Conservation (phyloP, 2,329 filamentous ascomycete genomes). For the Fusarium brachygibbosum region DNA sequence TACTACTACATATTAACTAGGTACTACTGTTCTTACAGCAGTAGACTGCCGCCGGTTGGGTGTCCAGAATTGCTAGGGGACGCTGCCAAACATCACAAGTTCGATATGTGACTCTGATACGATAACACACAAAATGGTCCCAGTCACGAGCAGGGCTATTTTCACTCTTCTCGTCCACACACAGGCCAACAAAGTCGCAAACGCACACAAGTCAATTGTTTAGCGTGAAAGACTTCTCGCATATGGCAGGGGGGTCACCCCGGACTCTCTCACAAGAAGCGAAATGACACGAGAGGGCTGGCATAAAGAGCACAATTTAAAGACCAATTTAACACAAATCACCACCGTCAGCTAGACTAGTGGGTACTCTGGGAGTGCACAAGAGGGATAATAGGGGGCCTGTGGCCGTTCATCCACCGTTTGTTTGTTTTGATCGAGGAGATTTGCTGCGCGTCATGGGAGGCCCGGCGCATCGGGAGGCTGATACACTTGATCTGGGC, state of each 20-base stretch:
- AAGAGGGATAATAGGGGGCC: slow-evolving; percentile 23
- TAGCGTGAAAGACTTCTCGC: slow-evolving; percentile 34
- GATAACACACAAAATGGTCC: slow-evolving; percentile 1
- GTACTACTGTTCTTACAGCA: not conserved
- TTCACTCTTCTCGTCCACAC: slow-evolving; percentile 20
- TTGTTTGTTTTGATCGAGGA: slow-evolving; percentile 53
- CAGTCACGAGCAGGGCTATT: slow-evolving; percentile 33
- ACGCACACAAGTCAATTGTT: slow-evolving; percentile 26
- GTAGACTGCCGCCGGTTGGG: not conserved
- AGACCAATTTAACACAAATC: slow-evolving; percentile 42
- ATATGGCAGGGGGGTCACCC: slow-evolving; percentile 43
- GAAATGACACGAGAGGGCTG: slow-evolving; percentile 50
- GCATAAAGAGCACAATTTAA: slow-evolving; percentile 51
- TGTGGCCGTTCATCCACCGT: slow-evolving; percentile 19
- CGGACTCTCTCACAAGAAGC: slow-evolving; percentile 51
- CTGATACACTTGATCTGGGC: slow-evolving; percentile 17
- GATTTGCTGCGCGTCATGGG: slow-evolving; percentile 48
- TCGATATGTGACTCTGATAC: slow-evolving; percentile 30
- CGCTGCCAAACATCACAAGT: slow-evolving; percentile 27
- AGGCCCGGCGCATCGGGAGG: slow-evolving; percentile 40
- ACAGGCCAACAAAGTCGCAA: slow-evolving; percentile 20
- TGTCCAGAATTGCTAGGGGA: slow-evolving; percentile 17
- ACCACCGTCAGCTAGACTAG: slow-evolving; percentile 44
- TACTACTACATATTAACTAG: too few species aligned
- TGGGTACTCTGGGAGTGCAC: slow-evolving; percentile 41